Conservation (phyloP, 352 stramenopile genomes). For the Pythium angustatum region DNA sequence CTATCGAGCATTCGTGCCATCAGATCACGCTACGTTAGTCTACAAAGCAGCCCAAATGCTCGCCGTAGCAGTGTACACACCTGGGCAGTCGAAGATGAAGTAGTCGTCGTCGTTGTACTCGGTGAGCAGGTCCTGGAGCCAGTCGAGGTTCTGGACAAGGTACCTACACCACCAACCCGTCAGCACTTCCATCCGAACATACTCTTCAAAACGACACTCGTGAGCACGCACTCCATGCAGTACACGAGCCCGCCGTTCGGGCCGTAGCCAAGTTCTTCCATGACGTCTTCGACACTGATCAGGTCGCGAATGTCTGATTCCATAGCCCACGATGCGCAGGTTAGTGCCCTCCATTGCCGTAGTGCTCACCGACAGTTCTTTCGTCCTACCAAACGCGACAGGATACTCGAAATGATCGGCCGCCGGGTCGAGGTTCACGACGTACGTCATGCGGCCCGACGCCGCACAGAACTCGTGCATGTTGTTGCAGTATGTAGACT, state of each 20-base stretch:
- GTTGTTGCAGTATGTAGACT: conserved; percentile 94
- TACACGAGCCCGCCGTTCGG: conserved; percentile 98
- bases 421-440: conserved; percentile 98
- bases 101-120: conserved; percentile 95
- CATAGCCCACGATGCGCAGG: too few relatives aligned
- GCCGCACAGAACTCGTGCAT: conserved; percentile 92
- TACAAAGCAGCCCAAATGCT: neutral
- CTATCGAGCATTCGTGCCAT: conserved; percentile 30
- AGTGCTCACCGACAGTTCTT: neutral
- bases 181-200: neutral
- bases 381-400: conserved; percentile 85
- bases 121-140: conserved; percentile 92
- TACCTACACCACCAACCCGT: conserved; percentile 45
- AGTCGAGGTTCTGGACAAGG: conserved; percentile 94
- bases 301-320: conserved; percentile 91
- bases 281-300: conserved; percentile 96
- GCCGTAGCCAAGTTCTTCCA: conserved; percentile 96
- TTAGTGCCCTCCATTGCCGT: too few relatives aligned
- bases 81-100: conserved; percentile 99
- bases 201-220: neutral
- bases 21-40: too few relatives aligned
- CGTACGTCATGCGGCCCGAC: conserved; percentile 86
- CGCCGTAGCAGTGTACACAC: conserved; percentile 38
- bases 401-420: conserved; percentile 90
- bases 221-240: conserved; percentile 95